phyloP scores from a whole-genome alignment of 352 stramenopile genomes.

The Phytopythium sindhum region DNA sequence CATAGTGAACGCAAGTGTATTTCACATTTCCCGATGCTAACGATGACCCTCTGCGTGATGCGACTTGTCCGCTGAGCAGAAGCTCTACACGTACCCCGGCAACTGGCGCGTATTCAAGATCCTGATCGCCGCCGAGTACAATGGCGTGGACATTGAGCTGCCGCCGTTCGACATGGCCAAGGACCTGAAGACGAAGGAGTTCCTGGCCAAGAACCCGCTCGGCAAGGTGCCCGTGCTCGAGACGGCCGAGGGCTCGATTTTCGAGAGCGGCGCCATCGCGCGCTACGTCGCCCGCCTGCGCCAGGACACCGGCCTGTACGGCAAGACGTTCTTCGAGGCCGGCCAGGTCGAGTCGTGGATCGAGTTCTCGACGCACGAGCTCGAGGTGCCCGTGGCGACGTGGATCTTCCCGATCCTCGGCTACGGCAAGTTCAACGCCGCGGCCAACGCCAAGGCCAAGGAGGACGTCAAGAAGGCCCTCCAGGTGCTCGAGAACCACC shows the following conservation, averaged over 20 bases:
- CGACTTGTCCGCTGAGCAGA: slow-evolving; percentile 28
- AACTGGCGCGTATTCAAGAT: slow-evolving; percentile 94
- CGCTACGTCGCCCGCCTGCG: slow-evolving; percentile 90
- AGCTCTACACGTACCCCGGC: slow-evolving; percentile 84
- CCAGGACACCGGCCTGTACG: slow-evolving; percentile 83
- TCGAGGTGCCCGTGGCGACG: slow-evolving; percentile 88
- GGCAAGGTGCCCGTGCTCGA: slow-evolving; percentile 88
- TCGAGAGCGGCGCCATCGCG: slow-evolving; percentile 92
- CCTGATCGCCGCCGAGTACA: slow-evolving; percentile 94
- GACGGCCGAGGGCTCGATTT: slow-evolving; percentile 80
- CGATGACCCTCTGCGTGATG: background rate
- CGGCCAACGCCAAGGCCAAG: slow-evolving; percentile 81
- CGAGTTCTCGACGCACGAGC: slow-evolving; percentile 90
- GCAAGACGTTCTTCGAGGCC: slow-evolving; percentile 89
- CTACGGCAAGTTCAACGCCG: slow-evolving; percentile 75
- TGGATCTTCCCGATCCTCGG: slow-evolving; percentile 91
- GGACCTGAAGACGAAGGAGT: slow-evolving; percentile 59
- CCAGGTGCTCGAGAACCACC: slow-evolving; percentile 83
- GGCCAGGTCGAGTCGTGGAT: slow-evolving; percentile 92
- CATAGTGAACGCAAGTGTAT: background rate
- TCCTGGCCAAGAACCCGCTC: slow-evolving; percentile 83
- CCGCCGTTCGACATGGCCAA: slow-evolving; percentile 66
- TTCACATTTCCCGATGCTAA: background rate
- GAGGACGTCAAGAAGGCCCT: slow-evolving; percentile 86
- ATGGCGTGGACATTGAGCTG: slow-evolving; percentile 81